phyloP scores from a whole-genome alignment of 2,329 filamentous ascomycete species.

The Botryotinia narcissicola region DNA sequence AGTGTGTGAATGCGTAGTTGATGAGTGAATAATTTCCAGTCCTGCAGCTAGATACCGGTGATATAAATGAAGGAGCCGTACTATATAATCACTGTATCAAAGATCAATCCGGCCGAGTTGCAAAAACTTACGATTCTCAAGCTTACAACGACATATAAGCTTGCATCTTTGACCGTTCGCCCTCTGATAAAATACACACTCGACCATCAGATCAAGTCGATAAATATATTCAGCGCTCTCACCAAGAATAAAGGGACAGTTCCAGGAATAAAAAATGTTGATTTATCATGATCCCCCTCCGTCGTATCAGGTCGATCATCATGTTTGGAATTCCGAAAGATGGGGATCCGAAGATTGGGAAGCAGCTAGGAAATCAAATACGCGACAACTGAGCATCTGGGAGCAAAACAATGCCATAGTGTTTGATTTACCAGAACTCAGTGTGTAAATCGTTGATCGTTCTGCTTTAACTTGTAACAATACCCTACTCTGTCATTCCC shows the following conservation, averaged over 20 bases:
- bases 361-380: background rate
- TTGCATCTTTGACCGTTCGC: background rate
- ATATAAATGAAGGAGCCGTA: background rate
- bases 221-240: background rate
- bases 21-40: background rate
- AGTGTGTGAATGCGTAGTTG: background rate
- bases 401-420: background rate
- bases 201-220: background rate
- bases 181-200: background rate
- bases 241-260: background rate
- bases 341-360: background rate
- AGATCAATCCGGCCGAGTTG: background rate
- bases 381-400: background rate
- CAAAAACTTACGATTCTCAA: background rate
- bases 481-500: background rate
- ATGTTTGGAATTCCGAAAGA: background rate
- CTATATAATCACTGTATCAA: background rate
- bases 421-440: background rate
- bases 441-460: background rate
- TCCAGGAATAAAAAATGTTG: background rate
- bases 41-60: background rate
- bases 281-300: background rate
- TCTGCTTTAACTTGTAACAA: background rate
- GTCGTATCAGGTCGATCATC: background rate
- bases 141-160: background rate